phyloP scores from a whole-genome alignment of 164 flowering plant species.

The Vitis rupestris region DNA sequence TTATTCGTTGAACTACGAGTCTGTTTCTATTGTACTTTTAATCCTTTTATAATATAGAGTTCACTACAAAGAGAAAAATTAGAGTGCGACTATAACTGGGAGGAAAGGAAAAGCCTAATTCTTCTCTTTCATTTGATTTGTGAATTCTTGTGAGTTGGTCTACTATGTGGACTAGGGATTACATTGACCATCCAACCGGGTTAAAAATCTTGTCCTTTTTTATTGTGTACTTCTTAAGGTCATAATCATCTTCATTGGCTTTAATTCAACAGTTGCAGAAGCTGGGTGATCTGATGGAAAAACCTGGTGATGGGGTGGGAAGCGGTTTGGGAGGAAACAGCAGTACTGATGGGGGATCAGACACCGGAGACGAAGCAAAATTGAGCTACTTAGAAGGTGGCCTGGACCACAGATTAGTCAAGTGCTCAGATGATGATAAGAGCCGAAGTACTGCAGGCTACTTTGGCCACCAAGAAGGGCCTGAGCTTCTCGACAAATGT shows the following conservation, averaged over 20 bases:
- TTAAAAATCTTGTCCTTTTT: too few relatives aligned
- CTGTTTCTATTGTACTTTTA: too few relatives aligned
- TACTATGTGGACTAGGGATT: too few relatives aligned
- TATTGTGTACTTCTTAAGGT: not conserved
- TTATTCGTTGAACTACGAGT: too few relatives aligned
- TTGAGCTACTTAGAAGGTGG: conserved; percentile 16
- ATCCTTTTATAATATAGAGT: too few relatives aligned
- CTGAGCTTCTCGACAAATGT: conserved; percentile 9
- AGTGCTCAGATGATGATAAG: conserved; percentile 22
- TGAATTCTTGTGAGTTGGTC: too few relatives aligned
- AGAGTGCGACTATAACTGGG: too few relatives aligned
- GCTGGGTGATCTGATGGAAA: conserved; percentile 31
- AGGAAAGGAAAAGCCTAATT: too few relatives aligned
- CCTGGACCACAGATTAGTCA: conserved; percentile 11
- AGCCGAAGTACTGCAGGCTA: conserved; percentile 1
- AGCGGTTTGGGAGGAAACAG: conserved; percentile 14
- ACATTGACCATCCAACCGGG: too few relatives aligned
- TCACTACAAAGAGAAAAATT: too few relatives aligned
- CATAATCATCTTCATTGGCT: not conserved
- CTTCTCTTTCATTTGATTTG: too few relatives aligned
- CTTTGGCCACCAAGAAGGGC: conserved; percentile 8
- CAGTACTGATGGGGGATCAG: conserved; percentile 17
- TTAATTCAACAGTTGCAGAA: conserved; percentile 40
- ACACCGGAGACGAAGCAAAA: conserved; percentile 21
- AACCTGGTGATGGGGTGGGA: conserved; percentile 12